Evolutionary conservation across 2,329 filamentous ascomycete species (phyloP), one percentile per base, ranked within the genome.

Genomic region (Pseudogymnoascus sp.): DNA sequence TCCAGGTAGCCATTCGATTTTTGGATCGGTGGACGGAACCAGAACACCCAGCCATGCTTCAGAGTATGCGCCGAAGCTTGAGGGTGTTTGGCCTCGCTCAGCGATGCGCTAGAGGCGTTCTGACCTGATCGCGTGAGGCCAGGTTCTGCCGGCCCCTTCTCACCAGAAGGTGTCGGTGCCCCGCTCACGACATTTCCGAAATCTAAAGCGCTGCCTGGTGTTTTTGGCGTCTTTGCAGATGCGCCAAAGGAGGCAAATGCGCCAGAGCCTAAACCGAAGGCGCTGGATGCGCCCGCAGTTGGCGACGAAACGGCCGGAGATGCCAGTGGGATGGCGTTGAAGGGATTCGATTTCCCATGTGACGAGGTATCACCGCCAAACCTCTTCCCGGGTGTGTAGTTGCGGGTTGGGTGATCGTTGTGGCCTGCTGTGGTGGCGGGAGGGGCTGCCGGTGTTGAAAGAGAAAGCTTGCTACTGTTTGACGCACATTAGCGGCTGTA

Each of bases 191-290:
- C 81, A 77, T 86, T 85, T 68, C 85, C 85, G 68, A 88, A 83
- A 68, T 97, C 93, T 75, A 96, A 90, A 12, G 88, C 86, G 67
- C 90, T 88, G 60, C 88, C 90, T 7, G 89, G 84, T 56, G 90
- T 88, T 80, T 97, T 97, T 61, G 92, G 90, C 1, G 92, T 93
- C 79, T 96, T 96, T 36, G 84, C 83, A 34, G 89, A 85, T 46
- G 82, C 81, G 23, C 93, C 93, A 75, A 96, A 96, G n/a, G 93
- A 96, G 40, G 93, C 93, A 75, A 99, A 99, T 63, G 95, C 95
- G 69, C 95, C 95, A 16, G 91, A 96, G 42, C 95, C 95, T 65
- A 99, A 81, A 60, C 92, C 93, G 77, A 99, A 99, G 64, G 93
- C 93, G 71, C 89, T 93, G 16, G 91, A 92, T 63, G 90, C 91